A percentile compares a stretch with the other conserved stretches of the same genome.
phyloP scores from a whole-genome alignment of 805 yeast species.

The Saturnispora galanensis region DNA sequence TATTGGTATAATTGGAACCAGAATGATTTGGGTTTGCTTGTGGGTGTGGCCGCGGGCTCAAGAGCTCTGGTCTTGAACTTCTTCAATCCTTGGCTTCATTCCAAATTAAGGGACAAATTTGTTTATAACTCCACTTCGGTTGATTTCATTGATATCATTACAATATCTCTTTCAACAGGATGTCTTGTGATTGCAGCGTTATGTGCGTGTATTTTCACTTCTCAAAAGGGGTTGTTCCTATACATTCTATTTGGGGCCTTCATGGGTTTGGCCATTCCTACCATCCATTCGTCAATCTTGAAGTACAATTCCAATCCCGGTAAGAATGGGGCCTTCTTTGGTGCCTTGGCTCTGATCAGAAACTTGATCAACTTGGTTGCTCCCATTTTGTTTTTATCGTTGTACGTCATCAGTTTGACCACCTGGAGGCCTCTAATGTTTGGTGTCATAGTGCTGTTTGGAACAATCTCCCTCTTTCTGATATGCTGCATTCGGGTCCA shows the following conservation, averaged over 20 bases:
- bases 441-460: constrained; percentile 2
- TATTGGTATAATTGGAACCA: constrained; percentile 46
- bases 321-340: constrained; percentile 62
- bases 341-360: constrained; percentile 54
- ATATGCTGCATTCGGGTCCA: constrained; percentile 4
- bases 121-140: constrained; percentile 31
- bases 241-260: constrained; percentile 33
- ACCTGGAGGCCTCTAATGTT: constrained; percentile 26
- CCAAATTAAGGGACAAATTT: constrained; percentile 28
- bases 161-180: constrained; percentile 9
- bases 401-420: constrained; percentile 38
- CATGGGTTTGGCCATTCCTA: constrained; percentile 45
- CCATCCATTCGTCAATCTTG: constrained; percentile 46
- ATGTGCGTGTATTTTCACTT: constrained; percentile 31
- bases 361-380: constrained; percentile 37
- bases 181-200: constrained; percentile 12
- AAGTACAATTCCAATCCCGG: constrained; percentile 48
- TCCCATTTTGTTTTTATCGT: constrained; percentile 38
- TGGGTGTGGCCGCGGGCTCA: constrained; percentile 42
- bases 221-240: constrained; percentile 25
- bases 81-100: constrained; percentile 40
- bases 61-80: constrained; percentile 41
- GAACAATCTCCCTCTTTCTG: neutral
- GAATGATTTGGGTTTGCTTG: constrained; percentile 42
- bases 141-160: constrained; percentile 33